These are phyloP conservation scores for Fusarium virguliforme DNA, from an alignment of 2,329 filamentous ascomycete species.

Conservation along the genomic window DNA sequence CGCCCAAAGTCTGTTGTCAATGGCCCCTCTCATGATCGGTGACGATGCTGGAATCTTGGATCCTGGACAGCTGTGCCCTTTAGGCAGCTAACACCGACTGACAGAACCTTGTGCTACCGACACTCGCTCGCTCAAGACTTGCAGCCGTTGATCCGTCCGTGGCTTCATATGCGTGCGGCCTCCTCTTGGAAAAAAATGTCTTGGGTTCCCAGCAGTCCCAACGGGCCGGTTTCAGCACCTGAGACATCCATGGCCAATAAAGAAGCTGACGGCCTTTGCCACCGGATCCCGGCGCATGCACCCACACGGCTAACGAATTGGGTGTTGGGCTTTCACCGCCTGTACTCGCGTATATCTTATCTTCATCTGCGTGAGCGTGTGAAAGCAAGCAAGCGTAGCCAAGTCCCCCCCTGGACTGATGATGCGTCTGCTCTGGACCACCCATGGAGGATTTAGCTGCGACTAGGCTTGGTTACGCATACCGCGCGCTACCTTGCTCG, in stretches of 20 bases:
- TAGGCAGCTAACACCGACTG: constrained; percentile 22
- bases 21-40: constrained; percentile 16
- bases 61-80: constrained; percentile 5
- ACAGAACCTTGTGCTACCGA: constrained; percentile 21
- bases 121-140: background rate
- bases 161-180: background rate
- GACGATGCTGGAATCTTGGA: constrained; percentile 20
- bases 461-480: background rate
- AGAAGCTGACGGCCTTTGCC: constrained; percentile 19
- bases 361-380: background rate
- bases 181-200: constrained; percentile 20
- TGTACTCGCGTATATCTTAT: background rate
- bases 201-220: constrained; percentile 38
- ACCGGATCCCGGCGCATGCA: constrained; percentile 36
- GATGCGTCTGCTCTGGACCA: background rate
- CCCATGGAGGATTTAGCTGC: background rate
- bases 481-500: background rate
- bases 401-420: background rate
- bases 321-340: constrained; percentile 10
- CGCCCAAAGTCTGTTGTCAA: constrained; percentile 11
- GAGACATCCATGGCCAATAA: constrained; percentile 37
- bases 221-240: constrained; percentile 41
- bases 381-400: background rate
- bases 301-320: background rate
- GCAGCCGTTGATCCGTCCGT: constrained; percentile 38